Evolutionary conservation across 2,329 filamentous ascomycete species (phyloP).

Genomic region (Furcasterigmium sp.): DNA sequence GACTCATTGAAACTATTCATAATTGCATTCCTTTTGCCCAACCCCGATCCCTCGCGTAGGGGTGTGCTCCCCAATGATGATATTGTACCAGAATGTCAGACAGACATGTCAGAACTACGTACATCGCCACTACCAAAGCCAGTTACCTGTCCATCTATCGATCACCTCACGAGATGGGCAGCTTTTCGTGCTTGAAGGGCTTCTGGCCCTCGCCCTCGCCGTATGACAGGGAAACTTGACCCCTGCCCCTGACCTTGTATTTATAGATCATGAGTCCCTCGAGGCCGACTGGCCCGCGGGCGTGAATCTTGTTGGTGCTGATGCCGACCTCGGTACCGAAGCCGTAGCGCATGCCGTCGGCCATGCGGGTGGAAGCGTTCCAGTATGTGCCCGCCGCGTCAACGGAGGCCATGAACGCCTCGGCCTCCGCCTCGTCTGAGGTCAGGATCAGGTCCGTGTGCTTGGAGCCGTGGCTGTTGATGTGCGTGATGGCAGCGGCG

Average conservation of each 20-base stretch:
- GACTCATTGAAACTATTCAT: too few relatives aligned
- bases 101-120: too few relatives aligned
- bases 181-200: slow-evolving; percentile 52
- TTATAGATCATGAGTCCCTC: slow-evolving; percentile 97
- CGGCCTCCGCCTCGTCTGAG: slow-evolving; percentile 58
- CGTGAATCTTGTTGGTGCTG: slow-evolving; percentile 98
- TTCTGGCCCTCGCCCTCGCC: slow-evolving; percentile 57
- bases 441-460: slow-evolving; percentile 94
- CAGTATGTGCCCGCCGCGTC: slow-evolving; percentile 94
- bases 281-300: slow-evolving; percentile 84
- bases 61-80: too few relatives aligned
- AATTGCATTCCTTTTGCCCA: too few relatives aligned
- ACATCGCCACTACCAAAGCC: too few relatives aligned
- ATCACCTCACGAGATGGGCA: slow-evolving; percentile 20
- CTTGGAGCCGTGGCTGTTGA: slow-evolving; percentile 87
- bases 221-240: slow-evolving; percentile 78
- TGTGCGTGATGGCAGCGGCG: slow-evolving; percentile 74
- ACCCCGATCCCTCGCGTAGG: too few relatives aligned
- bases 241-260: slow-evolving; percentile 80
- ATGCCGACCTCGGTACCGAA: slow-evolving; percentile 98
- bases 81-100: too few relatives aligned
- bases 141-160: too few relatives aligned
- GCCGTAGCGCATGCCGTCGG: slow-evolving; percentile 93
- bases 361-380: slow-evolving; percentile 92
- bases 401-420: slow-evolving; percentile 77